Percentiles rank a stretch among this genome's conserved stretches.
Conservation (phyloP, 1,284 basidiomycete genomes). For the Meira miltonrushii region DNA sequence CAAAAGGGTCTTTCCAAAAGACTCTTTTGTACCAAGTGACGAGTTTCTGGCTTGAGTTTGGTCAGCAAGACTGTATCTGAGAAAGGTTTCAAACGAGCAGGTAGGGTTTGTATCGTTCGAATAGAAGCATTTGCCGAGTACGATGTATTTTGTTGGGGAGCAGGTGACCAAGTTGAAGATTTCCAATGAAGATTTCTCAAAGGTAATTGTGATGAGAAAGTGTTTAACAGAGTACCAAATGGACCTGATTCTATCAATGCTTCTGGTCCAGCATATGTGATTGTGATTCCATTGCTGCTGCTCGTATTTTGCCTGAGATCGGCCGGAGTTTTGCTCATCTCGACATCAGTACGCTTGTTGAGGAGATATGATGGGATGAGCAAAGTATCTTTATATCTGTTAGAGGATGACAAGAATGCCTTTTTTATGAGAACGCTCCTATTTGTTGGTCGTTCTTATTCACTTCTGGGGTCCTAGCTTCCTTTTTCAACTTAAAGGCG, state of each 20-base stretch:
- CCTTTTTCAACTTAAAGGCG: too few species aligned
- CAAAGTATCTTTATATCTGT: too few species aligned
- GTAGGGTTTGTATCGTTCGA: constrained; percentile 37
- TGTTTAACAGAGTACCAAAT: constrained; percentile 27
- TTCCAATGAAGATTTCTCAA: constrained; percentile 50
- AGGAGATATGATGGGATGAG: too few species aligned
- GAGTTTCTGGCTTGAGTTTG: constrained; percentile 15
- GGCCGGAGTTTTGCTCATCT: too few species aligned
- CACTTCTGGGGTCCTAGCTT: too few species aligned
- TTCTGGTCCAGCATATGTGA: constrained; percentile 44
- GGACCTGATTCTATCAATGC: constrained; percentile 33
- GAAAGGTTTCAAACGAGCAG: constrained; percentile 30
- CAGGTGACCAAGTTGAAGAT: constrained; percentile 17
- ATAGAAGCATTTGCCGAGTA: constrained; percentile 16
- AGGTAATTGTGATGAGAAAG: constrained; percentile 41
- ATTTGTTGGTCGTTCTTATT: too few species aligned
- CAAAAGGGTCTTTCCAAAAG: constrained; percentile 40
- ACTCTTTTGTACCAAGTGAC: constrained; percentile 18
- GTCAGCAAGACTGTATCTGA: constrained; percentile 17
- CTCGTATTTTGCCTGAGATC: background rate
- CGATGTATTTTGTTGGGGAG: background rate
- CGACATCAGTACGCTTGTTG: too few species aligned
- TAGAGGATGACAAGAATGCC: too few species aligned
- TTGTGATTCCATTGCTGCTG: constrained; percentile 18
- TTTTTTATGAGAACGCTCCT: too few species aligned